Base-by-base conservation (phyloP, 2,329 filamentous ascomycete genomes). In the Tricladium varicosporioides region DNA sequence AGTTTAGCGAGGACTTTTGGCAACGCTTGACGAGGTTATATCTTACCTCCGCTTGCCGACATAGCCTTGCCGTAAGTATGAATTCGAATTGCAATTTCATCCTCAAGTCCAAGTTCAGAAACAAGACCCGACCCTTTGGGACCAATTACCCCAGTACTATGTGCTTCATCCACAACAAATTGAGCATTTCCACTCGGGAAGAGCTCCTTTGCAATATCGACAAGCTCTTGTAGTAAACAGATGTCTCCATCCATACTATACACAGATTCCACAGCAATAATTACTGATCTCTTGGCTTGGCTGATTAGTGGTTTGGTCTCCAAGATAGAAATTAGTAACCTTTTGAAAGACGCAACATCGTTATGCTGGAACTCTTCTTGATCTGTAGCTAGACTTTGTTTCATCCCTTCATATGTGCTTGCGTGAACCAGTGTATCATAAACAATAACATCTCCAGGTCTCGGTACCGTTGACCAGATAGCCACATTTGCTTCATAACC, bases 391-490 rank as follows among this genome's bases (percentile, higher is more conserved):
- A 81, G 72, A 9, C 77, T 80, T 3, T 79, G 67, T n/a, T 75
- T 72, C 80, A 88, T 87, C 1, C 85, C 86, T 60, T 87, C 84
- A 57, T 84, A 82, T 0, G 79, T 77, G 66, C 83, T 87, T 0
- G 86, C 86, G 62, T 88, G 86, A 2, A 87, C 80, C 11, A 84
- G 73, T 62, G 83, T 82, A 66, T 89, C 85, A 57, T 85, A 85
- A 1, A 89, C 65, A 27, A 89, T 77, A 1, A 75, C 67, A 63
- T 83, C 80, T 0, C 78, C 79, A 0, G 76, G 74, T n/a, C 75
- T 76, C 0, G 80, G 79, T 13, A 83, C 67, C n/a, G 74, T 73
- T 0, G 74, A 70, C 11, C 76, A 75, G 4, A 81, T 74, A n/a
- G 76, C 79, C 1, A 73, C 68, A 59, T 83, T 83, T 27, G 77